A percentile compares a stretch with the other conserved stretches of the same genome.
phyloP scores from a whole-genome alignment of 345 rosid species.

The Odontarrhena argentea region DNA sequence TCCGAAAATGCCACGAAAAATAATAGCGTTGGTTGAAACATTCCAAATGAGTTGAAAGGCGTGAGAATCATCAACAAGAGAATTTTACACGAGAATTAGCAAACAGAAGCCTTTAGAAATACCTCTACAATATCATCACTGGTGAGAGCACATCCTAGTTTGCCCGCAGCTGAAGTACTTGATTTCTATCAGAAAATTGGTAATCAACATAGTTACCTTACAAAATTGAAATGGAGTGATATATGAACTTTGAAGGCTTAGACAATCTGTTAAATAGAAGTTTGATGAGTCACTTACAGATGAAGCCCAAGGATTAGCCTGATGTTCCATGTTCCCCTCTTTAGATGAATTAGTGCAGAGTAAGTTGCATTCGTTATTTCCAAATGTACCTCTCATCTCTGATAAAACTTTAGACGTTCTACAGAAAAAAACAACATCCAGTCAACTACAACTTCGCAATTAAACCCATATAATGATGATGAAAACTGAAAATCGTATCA shows the following conservation, averaged over 20 bases:
- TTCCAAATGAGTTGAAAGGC: slow-evolving; percentile 25
- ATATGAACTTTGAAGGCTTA: background rate
- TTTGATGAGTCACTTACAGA: slow-evolving; percentile 54
- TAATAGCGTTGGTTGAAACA: slow-evolving; percentile 42
- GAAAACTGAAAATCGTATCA: slow-evolving; percentile 23
- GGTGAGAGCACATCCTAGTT: slow-evolving; percentile 76
- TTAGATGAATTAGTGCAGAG: slow-evolving; percentile 90
- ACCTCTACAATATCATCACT: slow-evolving; percentile 78
- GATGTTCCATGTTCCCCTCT: slow-evolving; percentile 64
- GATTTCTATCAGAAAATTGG: slow-evolving; percentile 57
- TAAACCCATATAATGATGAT: slow-evolving; percentile 10
- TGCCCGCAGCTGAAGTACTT: slow-evolving; percentile 47
- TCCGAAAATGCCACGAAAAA: slow-evolving; percentile 37
- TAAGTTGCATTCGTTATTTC: slow-evolving; percentile 69
- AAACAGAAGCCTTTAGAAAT: slow-evolving; percentile 31
- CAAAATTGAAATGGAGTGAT: slow-evolving; percentile 27
- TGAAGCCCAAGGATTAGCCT: slow-evolving; percentile 69
- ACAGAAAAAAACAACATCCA: slow-evolving; percentile 45
- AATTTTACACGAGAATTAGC: slow-evolving; percentile 29
- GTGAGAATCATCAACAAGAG: slow-evolving; percentile 26
- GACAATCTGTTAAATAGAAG: background rate
- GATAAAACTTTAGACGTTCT: slow-evolving; percentile 78
- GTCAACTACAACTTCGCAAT: slow-evolving; percentile 25
- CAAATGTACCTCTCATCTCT: slow-evolving; percentile 92
- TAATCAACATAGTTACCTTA: slow-evolving; percentile 24